Conservation (phyloP, 768 basidiomycete genomes). For the Mycena pura region DNA sequence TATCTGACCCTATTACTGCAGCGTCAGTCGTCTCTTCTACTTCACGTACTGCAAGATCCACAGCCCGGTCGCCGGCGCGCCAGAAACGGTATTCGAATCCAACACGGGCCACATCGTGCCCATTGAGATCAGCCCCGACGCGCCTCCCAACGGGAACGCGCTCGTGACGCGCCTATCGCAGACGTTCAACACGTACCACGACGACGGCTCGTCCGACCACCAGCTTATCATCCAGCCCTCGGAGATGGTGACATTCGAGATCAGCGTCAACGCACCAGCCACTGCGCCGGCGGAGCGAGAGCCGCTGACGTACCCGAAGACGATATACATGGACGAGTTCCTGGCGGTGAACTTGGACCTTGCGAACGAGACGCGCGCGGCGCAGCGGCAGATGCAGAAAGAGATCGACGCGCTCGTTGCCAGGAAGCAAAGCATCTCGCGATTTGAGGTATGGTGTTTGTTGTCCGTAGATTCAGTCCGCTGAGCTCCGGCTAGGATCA, state of each 20-base stretch:
- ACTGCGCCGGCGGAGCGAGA: constrained; percentile 32
- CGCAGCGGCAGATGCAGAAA: constrained; percentile 48
- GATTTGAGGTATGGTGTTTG: constrained; percentile 57
- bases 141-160: constrained; percentile 57
- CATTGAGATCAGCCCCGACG: constrained; percentile 51
- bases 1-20: background rate
- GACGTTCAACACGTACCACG: constrained; percentile 43
- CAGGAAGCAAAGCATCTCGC: constrained; percentile 55
- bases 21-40: constrained; percentile 11
- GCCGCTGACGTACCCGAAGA: constrained; percentile 66
- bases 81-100: constrained; percentile 23
- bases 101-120: constrained; percentile 55
- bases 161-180: constrained; percentile 63
- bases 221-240: constrained; percentile 70
- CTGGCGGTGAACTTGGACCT: constrained; percentile 61
- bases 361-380: constrained; percentile 43
- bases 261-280: constrained; percentile 24
- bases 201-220: constrained; percentile 43
- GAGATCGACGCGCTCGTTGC: constrained; percentile 55
- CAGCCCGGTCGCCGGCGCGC: constrained; percentile 26
- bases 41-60: constrained; percentile 32
- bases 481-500: constrained; percentile 49
- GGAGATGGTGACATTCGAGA: constrained; percentile 66
- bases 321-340: constrained; percentile 77
- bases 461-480: background rate